phyloP scores from a whole-genome alignment of 2,329 filamentous ascomycete species.

The Phialophora expanda region DNA sequence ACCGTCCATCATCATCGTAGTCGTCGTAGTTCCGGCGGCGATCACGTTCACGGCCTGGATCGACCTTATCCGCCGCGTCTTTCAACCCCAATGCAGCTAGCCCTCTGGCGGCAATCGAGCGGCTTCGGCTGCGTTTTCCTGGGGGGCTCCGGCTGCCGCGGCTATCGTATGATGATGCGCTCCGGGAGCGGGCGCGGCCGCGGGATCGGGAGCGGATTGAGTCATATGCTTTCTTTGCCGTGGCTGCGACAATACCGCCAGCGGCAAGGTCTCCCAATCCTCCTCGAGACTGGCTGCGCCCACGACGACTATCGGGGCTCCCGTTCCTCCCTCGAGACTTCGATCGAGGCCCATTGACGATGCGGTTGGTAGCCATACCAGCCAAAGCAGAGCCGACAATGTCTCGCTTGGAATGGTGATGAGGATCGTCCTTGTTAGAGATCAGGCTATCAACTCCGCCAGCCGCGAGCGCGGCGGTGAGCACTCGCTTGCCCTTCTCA shows the following conservation, averaged over 20 bases:
- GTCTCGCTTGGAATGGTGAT: constrained; percentile 77
- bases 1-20: constrained; percentile 48
- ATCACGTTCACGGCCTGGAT: constrained; percentile 41
- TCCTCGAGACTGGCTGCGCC: constrained; percentile 52
- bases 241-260: constrained; percentile 53
- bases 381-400: constrained; percentile 86
- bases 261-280: constrained; percentile 51
- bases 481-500: constrained; percentile 86
- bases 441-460: constrained; percentile 82
- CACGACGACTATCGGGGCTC: constrained; percentile 40
- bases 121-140: constrained; percentile 53
- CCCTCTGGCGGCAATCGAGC: constrained; percentile 52
- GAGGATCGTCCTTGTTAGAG: constrained; percentile 61
- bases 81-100: constrained; percentile 53
- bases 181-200: constrained; percentile 49
- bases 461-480: constrained; percentile 84
- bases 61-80: constrained; percentile 41
- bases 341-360: constrained; percentile 81
- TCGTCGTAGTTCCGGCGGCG: constrained; percentile 49
- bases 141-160: constrained; percentile 59
- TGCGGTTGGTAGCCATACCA: constrained; percentile 81
- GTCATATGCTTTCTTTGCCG: constrained; percentile 54
- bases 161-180: constrained; percentile 57
- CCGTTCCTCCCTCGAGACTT: constrained; percentile 57
- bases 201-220: constrained; percentile 52